These are phyloP conservation scores for Microstegium vimineum DNA, from an alignment of 176 grass and related monocot genomes.

Conservation along the genomic window DNA sequence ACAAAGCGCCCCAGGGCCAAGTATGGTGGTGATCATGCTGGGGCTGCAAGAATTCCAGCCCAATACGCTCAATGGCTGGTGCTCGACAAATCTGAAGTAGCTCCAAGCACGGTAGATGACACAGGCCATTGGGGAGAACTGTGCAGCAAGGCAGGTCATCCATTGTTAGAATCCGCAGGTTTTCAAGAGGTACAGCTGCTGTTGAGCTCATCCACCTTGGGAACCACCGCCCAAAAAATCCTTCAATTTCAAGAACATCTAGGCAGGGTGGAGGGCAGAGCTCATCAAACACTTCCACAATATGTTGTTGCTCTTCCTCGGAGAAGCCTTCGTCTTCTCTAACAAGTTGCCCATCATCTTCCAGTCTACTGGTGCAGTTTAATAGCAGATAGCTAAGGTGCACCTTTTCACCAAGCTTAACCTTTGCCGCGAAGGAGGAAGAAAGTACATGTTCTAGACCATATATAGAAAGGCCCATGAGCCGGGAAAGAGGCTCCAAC, in stretches of 20 bases:
- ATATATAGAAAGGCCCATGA: background rate
- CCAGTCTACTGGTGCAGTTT: background rate
- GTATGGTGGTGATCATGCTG: no score
- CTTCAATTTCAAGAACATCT: background rate
- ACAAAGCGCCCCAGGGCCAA: no score
- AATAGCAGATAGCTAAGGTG: background rate
- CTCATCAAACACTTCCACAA: slow-evolving; percentile 9
- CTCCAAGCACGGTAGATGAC: slow-evolving; percentile 10
- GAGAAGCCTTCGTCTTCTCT: background rate
- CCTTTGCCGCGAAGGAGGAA: background rate
- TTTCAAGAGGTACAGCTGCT: background rate
- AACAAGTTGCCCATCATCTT: background rate
- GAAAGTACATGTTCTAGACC: background rate
- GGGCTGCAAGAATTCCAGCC: slow-evolving; percentile 21
- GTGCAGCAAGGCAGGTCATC: background rate
- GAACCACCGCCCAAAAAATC: slow-evolving; percentile 27
- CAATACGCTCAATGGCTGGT: slow-evolving; percentile 12
- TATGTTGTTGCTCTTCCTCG: background rate
- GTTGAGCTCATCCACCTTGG: no score
- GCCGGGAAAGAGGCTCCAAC: background rate
- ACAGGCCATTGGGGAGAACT: slow-evolving; percentile 7
- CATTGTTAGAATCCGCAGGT: background rate
- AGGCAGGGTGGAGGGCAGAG: background rate
- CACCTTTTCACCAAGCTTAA: background rate
- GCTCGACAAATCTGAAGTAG: background rate